Percentiles rank a stretch among this genome's conserved stretches.
phyloP scores from a whole-genome alignment of 257 asterid genomes.

The Nyctanthes arbortristis region DNA sequence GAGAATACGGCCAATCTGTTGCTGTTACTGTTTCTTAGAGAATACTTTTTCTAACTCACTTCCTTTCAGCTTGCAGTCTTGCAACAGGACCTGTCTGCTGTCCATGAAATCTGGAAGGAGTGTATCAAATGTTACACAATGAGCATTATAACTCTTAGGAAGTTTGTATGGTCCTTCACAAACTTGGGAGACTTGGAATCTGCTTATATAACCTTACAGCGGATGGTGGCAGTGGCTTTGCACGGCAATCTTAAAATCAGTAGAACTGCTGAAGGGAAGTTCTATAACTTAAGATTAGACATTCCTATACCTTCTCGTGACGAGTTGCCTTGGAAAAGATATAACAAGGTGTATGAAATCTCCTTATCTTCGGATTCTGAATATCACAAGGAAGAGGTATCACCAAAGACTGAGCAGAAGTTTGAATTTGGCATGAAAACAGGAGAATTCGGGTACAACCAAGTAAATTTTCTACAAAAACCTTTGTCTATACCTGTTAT shows the following conservation, averaged over 20 bases:
- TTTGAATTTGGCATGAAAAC: conserved; percentile 28
- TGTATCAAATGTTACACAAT: conserved; percentile 47
- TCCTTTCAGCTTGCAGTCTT: conserved; percentile 89
- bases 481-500: conserved; percentile 39
- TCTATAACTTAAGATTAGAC: conserved; percentile 49
- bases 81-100: conserved; percentile 64
- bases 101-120: conserved; percentile 77
- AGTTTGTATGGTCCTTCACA: conserved; percentile 69
- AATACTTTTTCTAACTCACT: conserved; percentile 29
- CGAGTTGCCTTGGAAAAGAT: conserved; percentile 30
- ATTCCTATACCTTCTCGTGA: conserved; percentile 60
- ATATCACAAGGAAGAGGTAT: conserved; percentile 28
- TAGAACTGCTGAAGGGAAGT: conserved; percentile 54
- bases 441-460: conserved; percentile 20
- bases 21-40: neutral
- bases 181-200: conserved; percentile 74
- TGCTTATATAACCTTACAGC: conserved; percentile 67
- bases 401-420: conserved; percentile 18
- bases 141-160: conserved; percentile 60
- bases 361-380: conserved; percentile 25
- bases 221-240: conserved; percentile 57
- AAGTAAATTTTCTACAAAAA: conserved; percentile 31
- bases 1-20: neutral
- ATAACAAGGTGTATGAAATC: conserved; percentile 19
- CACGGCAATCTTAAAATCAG: conserved; percentile 31